These are phyloP conservation scores for Rickenella mellea DNA, from an alignment of 768 basidiomycete genomes.

Conservation along the genomic window DNA sequence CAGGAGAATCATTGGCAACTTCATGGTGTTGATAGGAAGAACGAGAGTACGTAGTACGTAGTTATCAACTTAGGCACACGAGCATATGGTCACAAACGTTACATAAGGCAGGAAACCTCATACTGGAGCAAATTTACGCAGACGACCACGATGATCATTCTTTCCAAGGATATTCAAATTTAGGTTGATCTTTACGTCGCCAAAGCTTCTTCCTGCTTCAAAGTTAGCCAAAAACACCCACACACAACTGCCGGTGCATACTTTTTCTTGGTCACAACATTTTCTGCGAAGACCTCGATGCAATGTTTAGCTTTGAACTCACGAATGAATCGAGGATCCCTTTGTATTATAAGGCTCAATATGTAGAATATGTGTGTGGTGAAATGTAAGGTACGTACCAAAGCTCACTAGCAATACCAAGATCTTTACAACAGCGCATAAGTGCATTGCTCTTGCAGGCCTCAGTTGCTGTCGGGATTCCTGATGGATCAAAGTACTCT, in stretches of 20 bases:
- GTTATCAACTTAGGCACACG: background rate
- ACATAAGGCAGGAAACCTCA: background rate
- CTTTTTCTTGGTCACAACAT: slow-evolving; percentile 85
- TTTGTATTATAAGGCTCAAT: slow-evolving; percentile 25
- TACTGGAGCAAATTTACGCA: background rate
- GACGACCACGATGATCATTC: slow-evolving; percentile 32
- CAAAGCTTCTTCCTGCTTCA: slow-evolving; percentile 77
- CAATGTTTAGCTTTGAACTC: slow-evolving; percentile 83
- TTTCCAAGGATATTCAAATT: slow-evolving; percentile 84
- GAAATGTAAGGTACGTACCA: slow-evolving; percentile 45
- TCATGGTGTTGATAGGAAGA: slow-evolving; percentile 37
- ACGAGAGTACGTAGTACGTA: slow-evolving; percentile 11
- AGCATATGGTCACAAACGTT: background rate
- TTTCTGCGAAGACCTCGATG: slow-evolving; percentile 78
- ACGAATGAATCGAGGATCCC: slow-evolving; percentile 95
- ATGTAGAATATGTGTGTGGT: background rate
- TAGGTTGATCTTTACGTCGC: slow-evolving; percentile 79
- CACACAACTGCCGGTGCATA: slow-evolving; percentile 29
- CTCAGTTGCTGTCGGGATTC: slow-evolving; percentile 89
- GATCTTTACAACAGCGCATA: slow-evolving; percentile 95
- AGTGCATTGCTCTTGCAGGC: slow-evolving; percentile 94
- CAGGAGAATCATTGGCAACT: slow-evolving; percentile 26
- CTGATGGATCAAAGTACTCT: slow-evolving; percentile 87
- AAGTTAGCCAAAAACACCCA: background rate
- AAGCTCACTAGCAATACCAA: slow-evolving; percentile 92